Conservation (phyloP, 768 basidiomycete genomes). For the Cystofilobasidium capitatum region DNA sequence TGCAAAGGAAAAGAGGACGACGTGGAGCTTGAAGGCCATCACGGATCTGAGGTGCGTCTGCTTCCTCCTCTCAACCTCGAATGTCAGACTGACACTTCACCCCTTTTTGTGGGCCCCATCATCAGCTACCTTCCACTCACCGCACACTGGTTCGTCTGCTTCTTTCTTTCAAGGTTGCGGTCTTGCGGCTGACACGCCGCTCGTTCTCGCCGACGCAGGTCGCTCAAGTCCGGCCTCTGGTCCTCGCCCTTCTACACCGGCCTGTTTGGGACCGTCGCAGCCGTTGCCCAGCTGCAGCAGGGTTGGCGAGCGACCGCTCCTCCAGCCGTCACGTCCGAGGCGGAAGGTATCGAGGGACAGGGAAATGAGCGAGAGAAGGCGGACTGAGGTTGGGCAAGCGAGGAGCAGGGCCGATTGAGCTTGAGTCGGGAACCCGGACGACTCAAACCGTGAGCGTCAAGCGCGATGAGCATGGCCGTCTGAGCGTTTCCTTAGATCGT, state of each 20-base stretch:
- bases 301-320: conserved; percentile 14
- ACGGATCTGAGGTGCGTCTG: not conserved
- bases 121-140: conserved; percentile 73
- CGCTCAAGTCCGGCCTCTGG: conserved; percentile 16
- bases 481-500: too few species aligned
- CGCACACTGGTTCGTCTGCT: conserved; percentile 60
- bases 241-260: conserved; percentile 17
- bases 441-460: too few species aligned
- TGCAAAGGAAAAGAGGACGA: not conserved
- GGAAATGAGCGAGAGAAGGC: too few species aligned
- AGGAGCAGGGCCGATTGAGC: too few species aligned
- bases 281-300: conserved; percentile 17
- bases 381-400: too few species aligned
- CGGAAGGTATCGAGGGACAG: too few species aligned
- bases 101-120: conserved; percentile 39
- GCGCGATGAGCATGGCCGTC: too few species aligned
- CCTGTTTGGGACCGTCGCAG: conserved; percentile 22
- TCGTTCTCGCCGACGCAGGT: not conserved
- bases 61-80: not conserved
- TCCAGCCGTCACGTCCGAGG: not conserved
- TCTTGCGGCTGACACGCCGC: not conserved
- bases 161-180: not conserved
- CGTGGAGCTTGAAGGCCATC: not conserved
- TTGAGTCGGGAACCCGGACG: too few species aligned
- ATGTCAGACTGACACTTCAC: not conserved